Evolutionary conservation across 2,329 filamentous ascomycete species (phyloP).

Genomic region (Leptodontidium sp.): DNA sequence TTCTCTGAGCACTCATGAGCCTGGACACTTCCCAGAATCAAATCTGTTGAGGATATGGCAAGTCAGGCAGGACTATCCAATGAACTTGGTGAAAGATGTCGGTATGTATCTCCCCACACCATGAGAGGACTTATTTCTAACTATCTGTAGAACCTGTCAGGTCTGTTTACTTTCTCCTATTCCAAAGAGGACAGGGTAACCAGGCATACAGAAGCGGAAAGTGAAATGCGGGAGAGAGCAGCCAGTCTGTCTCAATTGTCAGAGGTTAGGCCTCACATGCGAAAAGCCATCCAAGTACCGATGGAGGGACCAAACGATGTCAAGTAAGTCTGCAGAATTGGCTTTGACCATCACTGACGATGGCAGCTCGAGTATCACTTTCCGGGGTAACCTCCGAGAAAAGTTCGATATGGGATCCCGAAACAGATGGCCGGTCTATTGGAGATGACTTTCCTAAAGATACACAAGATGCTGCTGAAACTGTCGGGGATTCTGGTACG

Average conservation of each 20-base stretch:
- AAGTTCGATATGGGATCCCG: conserved; percentile 16
- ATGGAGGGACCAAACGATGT: conserved; percentile 20
- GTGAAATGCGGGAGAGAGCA: conserved; percentile 12
- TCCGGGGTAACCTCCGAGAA: conserved; percentile 7
- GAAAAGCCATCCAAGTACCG: neutral
- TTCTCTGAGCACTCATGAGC: neutral
- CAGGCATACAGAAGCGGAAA: conserved; percentile 10
- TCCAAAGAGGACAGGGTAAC: neutral
- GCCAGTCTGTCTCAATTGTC: conserved; percentile 10
- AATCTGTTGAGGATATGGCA: neutral
- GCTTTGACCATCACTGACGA: neutral
- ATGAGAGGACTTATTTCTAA: neutral
- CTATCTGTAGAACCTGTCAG: conserved; percentile 10
- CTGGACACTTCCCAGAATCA: neutral
- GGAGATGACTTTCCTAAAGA: conserved; percentile 3
- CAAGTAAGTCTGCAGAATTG: neutral
- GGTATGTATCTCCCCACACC: neutral
- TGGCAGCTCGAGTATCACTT: conserved; percentile 4
- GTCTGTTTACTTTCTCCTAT: neutral
- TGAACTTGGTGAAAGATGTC: conserved; percentile 14
- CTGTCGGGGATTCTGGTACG: neutral
- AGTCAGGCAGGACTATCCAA: conserved; percentile 2
- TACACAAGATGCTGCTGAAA: neutral
- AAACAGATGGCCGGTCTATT: neutral
- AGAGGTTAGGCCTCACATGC: conserved; percentile 14